Conservation (phyloP, 352 stramenopile species). For the Phytophthora pinifolia region DNA sequence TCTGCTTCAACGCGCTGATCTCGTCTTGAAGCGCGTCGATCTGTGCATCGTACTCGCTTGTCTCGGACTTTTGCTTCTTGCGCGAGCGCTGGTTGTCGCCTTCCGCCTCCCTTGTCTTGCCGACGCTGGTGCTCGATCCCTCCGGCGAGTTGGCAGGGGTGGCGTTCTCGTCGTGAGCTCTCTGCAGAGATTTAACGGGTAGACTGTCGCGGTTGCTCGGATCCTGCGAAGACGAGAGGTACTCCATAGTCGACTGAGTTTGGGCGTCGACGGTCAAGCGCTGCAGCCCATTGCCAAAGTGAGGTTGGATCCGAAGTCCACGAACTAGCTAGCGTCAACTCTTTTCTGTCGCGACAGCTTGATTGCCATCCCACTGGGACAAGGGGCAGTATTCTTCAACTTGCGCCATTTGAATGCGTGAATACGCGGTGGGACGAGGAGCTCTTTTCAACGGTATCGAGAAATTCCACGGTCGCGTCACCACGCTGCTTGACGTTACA, state of each 20-base stretch:
- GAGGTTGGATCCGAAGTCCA: no score
- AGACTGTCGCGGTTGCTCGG: constrained; percentile 20
- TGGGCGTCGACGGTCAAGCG: no score
- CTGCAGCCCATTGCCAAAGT: no score
- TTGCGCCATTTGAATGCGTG: no score
- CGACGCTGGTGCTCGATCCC: neutral
- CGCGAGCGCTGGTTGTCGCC: constrained; percentile 21
- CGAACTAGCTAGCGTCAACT: no score
- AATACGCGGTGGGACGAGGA: no score
- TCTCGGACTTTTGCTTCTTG: constrained; percentile 60
- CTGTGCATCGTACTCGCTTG: constrained; percentile 28
- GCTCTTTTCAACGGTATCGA: no score
- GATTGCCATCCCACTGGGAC: no score
- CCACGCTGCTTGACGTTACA: no score
- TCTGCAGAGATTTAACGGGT: constrained; percentile 17
- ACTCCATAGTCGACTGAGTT: constrained; percentile 20
- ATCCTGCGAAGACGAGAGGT: constrained; percentile 9
- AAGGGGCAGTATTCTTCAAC: no score
- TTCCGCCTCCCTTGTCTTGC: neutral
- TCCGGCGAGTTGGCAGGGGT: neutral
- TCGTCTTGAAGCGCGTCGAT: constrained; percentile 40
- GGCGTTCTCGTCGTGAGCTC: constrained; percentile 9
- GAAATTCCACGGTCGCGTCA: no score
- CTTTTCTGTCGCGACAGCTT: no score
- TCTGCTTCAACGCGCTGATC: constrained; percentile 29